phyloP scores from a whole-genome alignment of 176 grass and related monocot genomes.

The Dendrocalamus sinicus region DNA sequence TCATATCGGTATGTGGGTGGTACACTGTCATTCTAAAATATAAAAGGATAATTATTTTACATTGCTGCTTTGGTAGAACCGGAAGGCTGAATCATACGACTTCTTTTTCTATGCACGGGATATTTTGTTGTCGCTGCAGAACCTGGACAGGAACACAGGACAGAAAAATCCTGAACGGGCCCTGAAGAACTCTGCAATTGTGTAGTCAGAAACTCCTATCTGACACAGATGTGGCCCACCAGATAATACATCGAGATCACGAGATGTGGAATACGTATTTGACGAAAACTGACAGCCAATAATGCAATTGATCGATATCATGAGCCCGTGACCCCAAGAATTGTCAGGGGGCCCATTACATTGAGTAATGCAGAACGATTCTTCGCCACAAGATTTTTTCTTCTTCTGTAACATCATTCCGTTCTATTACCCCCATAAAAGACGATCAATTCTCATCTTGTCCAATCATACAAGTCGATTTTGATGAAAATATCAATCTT shows the following conservation, averaged over 20 bases:
- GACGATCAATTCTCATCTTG: background rate
- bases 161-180: background rate
- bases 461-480: background rate
- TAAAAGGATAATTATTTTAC: background rate
- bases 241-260: background rate
- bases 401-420: background rate
- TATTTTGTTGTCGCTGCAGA: background rate
- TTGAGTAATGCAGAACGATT: background rate
- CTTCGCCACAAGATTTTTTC: background rate
- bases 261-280: background rate
- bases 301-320: slow-evolving; percentile 22
- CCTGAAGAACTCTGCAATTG: background rate
- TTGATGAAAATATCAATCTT: background rate
- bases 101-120: background rate
- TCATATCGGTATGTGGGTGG: too few relatives aligned
- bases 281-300: slow-evolving; percentile 4
- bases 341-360: background rate
- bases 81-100: background rate
- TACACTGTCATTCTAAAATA: background rate
- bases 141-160: background rate
- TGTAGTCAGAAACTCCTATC: background rate
- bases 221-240: background rate
- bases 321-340: background rate
- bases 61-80: background rate
- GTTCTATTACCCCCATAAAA: background rate